These are phyloP conservation scores for Clarireedia homoeocarpa DNA, from an alignment of 2,329 filamentous ascomycete species.

Conservation along the genomic window DNA sequence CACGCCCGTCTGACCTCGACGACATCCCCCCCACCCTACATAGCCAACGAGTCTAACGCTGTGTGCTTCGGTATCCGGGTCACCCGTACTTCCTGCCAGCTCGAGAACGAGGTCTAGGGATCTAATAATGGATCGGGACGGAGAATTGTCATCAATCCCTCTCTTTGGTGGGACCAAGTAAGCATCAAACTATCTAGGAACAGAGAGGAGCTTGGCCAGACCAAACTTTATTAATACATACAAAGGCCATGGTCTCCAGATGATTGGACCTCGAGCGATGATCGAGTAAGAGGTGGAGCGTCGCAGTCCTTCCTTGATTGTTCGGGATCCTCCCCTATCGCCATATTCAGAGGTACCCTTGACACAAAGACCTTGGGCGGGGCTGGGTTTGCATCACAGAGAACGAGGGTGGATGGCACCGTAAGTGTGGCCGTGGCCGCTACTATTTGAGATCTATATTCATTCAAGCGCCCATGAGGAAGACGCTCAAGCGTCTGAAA, in stretches of 20 bases:
- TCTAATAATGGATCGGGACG: too few species aligned
- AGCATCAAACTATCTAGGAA: conserved; percentile 3
- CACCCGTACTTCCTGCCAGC: too few species aligned
- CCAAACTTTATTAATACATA: neutral
- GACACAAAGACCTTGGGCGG: conserved; percentile 70
- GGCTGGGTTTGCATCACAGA: conserved; percentile 75
- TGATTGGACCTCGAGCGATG: conserved; percentile 64
- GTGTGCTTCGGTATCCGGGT: too few species aligned
- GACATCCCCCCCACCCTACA: too few species aligned
- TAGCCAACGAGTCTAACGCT: too few species aligned
- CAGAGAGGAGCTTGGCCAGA: neutral
- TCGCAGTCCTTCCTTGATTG: conserved; percentile 47
- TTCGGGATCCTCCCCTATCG: conserved; percentile 29
- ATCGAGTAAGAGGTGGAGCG: conserved; percentile 67
- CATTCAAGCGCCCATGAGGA: neutral
- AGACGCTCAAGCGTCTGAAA: too few species aligned
- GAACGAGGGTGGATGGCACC: conserved; percentile 47
- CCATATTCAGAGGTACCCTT: conserved; percentile 56
- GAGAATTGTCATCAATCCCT: neutral
- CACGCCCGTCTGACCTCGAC: too few species aligned
- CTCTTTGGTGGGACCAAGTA: conserved; percentile 25
- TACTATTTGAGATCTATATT: neutral
- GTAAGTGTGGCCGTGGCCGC: neutral
- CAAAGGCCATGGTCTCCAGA: conserved; percentile 48
- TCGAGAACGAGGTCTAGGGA: too few species aligned